Conservation (phyloP, 768 basidiomycete genomes). For the Termitomyces sp. region DNA sequence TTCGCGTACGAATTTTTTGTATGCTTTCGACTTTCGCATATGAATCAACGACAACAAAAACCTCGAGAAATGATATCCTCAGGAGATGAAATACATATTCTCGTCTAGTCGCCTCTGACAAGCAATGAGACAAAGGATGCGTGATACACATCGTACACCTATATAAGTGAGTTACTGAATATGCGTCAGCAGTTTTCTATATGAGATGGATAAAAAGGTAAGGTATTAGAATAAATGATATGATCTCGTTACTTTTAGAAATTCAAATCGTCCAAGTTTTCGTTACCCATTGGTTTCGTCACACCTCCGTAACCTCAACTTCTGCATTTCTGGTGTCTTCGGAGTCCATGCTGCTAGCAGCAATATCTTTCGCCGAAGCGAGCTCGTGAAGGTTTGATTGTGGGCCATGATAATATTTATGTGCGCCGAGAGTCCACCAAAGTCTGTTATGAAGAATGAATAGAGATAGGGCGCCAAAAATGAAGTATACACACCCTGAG, state of each 20-base stretch:
- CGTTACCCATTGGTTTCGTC: neutral
- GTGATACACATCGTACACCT: neutral
- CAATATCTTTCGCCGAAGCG: neutral
- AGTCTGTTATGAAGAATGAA: constrained; percentile 18
- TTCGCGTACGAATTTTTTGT: neutral
- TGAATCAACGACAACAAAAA: neutral
- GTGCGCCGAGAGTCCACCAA: constrained; percentile 51
- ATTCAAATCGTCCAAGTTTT: neutral
- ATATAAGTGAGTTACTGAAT: neutral
- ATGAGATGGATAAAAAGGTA: neutral
- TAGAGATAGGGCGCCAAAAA: neutral
- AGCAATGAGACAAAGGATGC: neutral
- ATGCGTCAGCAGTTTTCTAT: neutral
- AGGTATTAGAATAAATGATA: neutral
- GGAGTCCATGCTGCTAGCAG: neutral
- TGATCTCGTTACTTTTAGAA: neutral
- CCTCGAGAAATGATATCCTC: neutral
- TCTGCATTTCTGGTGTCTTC: neutral
- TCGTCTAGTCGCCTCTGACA: too few relatives aligned
- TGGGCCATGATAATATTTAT: constrained; percentile 54
- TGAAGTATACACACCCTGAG: constrained; percentile 36
- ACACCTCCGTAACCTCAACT: neutral
- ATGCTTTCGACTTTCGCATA: constrained; percentile 4
- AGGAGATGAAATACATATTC: neutral
- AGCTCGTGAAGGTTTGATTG: constrained; percentile 40